Percentiles rank a stretch among this genome's conserved stretches.
These are phyloP conservation scores for Fragaria vesca DNA, from an alignment of 306 rosid species.

Conservation along the genomic window DNA sequence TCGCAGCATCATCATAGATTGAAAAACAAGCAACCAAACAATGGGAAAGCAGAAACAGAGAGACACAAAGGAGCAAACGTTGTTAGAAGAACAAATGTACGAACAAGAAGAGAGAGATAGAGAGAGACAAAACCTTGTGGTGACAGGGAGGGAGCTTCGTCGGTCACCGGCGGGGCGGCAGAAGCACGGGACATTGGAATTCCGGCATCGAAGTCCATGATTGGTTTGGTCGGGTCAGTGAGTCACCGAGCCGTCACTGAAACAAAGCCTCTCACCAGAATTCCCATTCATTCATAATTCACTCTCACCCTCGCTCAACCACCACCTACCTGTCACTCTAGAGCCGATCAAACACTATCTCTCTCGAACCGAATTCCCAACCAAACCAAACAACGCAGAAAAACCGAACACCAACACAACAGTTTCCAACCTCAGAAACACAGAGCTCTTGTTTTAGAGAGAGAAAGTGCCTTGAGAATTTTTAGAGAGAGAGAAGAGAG, in stretches of 20 bases:
- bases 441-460: constrained; percentile 11
- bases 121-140: constrained; percentile 42
- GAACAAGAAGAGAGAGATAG: not conserved
- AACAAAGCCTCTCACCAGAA: constrained; percentile 25
- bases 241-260: constrained; percentile 28
- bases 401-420: constrained; percentile 8
- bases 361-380: not conserved
- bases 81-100: not conserved
- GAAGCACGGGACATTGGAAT: constrained; percentile 54
- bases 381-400: not conserved
- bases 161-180: constrained; percentile 45
- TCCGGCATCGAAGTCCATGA: constrained; percentile 83
- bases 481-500: constrained; percentile 5
- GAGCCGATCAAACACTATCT: constrained; percentile 21
- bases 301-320: not conserved
- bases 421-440: not conserved
- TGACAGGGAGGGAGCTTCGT: constrained; percentile 49
- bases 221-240: not conserved
- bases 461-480: constrained; percentile 14
- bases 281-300: constrained; percentile 38
- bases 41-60: constrained; percentile 13
- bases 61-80: not conserved
- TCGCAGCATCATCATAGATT: constrained; percentile 1
- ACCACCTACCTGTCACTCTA: constrained; percentile 13
- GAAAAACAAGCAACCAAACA: not conserved